A percentile compares a stretch with the other conserved stretches of the same genome.
These are phyloP conservation scores for Amanita rimosa DNA, from an alignment of 768 basidiomycete species.

Conservation along the genomic window DNA sequence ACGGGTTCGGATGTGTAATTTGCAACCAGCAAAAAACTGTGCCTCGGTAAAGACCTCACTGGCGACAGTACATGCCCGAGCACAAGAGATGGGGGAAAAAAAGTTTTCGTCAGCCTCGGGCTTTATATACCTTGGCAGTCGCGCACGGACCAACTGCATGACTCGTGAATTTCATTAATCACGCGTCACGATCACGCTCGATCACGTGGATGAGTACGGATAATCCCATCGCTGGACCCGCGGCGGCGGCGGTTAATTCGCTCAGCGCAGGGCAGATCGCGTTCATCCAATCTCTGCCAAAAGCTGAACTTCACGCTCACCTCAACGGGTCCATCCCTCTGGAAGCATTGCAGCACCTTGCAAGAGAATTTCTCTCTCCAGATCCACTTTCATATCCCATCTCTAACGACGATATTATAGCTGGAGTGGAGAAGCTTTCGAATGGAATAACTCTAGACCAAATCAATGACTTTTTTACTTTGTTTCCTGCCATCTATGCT, in stretches of 20 bases:
- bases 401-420: constrained; percentile 18
- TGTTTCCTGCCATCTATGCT: constrained; percentile 74
- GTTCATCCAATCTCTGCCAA: constrained; percentile 58
- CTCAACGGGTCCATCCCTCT: constrained; percentile 80
- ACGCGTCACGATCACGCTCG: too few relatives aligned
- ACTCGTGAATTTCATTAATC: too few relatives aligned
- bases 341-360: constrained; percentile 48
- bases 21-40: constrained; percentile 95
- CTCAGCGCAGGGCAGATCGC: constrained; percentile 37
- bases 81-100: constrained; percentile 67
- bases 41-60: constrained; percentile 95
- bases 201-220: not conserved
- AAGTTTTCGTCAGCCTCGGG: too few relatives aligned
- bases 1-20: constrained; percentile 96
- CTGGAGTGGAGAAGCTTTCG: constrained; percentile 26
- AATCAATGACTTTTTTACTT: constrained; percentile 59
- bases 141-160: constrained; percentile 43
- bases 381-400: constrained; percentile 3
- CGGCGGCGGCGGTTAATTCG: constrained; percentile 40
- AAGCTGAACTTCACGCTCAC: constrained; percentile 82
- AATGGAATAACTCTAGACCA: constrained; percentile 33
- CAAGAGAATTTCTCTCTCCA: constrained; percentile 23
- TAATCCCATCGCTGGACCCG: constrained; percentile 26
- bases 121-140: constrained; percentile 23
- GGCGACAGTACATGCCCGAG: constrained; percentile 92